A percentile compares a stretch with the other conserved stretches of the same genome.
Evolutionary conservation across 2,329 filamentous ascomycete species (phyloP).

Genomic region (Botryotinia convoluta): DNA sequence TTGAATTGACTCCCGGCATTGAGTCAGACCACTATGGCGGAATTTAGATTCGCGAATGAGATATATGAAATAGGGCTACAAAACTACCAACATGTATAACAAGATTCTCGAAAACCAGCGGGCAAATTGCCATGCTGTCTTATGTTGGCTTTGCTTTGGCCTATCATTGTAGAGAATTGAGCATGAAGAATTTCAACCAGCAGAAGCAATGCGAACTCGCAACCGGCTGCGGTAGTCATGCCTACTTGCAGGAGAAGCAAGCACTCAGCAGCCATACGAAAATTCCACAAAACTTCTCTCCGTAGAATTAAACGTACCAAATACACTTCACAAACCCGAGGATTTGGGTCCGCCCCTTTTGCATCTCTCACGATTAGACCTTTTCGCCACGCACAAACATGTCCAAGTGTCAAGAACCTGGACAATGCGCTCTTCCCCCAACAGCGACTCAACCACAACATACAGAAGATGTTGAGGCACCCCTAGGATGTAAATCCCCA

Average conservation of each 20-base stretch:
- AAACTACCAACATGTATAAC: neutral
- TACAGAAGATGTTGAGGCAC: neutral
- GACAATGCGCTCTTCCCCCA: neutral
- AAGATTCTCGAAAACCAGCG: neutral
- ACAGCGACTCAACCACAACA: neutral
- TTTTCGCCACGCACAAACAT: neutral
- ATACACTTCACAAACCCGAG: neutral
- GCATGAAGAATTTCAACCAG: neutral
- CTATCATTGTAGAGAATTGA: neutral
- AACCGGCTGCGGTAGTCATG: neutral
- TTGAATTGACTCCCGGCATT: constrained; percentile 4
- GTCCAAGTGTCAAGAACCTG: constrained; percentile 1
- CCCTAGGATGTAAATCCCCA: neutral
- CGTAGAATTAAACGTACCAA: neutral
- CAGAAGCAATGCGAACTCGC: neutral
- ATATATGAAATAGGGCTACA: neutral
- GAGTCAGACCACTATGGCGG: constrained; percentile 18
- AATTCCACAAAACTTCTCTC: neutral
- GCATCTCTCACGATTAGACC: neutral
- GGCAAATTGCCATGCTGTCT: neutral
- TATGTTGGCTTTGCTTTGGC: neutral
- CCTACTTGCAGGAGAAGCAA: constrained; percentile 5
- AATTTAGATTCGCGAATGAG: constrained; percentile 16
- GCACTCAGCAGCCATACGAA: neutral
- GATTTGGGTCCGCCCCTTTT: neutral